Evolutionary conservation across 768 basidiomycete genomes (phyloP).

Genomic region (Clitopilus passeckerianus): DNA sequence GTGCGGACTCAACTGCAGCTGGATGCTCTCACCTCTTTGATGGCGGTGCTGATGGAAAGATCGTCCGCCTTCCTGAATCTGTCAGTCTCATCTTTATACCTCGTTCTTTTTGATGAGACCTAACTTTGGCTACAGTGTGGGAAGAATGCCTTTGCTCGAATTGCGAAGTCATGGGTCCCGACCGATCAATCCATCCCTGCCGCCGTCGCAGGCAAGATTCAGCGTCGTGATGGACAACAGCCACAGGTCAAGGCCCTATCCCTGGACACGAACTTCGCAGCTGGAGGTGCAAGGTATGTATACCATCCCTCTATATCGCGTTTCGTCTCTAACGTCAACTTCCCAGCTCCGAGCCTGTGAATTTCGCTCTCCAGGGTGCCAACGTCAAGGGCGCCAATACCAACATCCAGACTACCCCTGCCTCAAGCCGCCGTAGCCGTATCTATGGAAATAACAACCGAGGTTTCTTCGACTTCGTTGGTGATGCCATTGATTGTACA

Average conservation of each 20-base stretch:
- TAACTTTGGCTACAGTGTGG: slow-evolving; percentile 25
- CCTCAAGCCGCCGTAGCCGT: slow-evolving; percentile 27
- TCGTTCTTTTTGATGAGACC: neutral
- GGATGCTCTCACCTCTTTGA: slow-evolving; percentile 35
- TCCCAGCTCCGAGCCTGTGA: slow-evolving; percentile 19
- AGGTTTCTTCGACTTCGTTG: slow-evolving; percentile 22
- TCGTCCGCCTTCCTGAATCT: slow-evolving; percentile 48
- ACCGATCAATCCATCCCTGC: slow-evolving; percentile 38
- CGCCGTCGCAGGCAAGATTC: slow-evolving; percentile 18
- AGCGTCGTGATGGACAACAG: slow-evolving; percentile 25
- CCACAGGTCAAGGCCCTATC: slow-evolving; percentile 33
- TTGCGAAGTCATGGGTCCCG: slow-evolving; percentile 34
- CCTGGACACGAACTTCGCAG: slow-evolving; percentile 34
- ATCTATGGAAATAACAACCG: slow-evolving; percentile 15
- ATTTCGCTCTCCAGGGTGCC: slow-evolving; percentile 27
- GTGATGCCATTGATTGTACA: slow-evolving; percentile 20
- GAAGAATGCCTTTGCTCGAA: slow-evolving; percentile 32
- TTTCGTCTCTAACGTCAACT: neutral
- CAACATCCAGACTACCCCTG: slow-evolving; percentile 17
- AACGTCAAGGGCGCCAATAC: slow-evolving; percentile 23
- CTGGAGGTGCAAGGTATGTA: slow-evolving; percentile 21
- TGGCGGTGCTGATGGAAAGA: slow-evolving; percentile 38
- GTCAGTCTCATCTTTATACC: slow-evolving; percentile 22
- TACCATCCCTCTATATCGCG: neutral
- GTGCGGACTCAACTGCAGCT: slow-evolving; percentile 15